phyloP scores from a whole-genome alignment of 1,139 yeast species.

The Pichia sp. region DNA sequence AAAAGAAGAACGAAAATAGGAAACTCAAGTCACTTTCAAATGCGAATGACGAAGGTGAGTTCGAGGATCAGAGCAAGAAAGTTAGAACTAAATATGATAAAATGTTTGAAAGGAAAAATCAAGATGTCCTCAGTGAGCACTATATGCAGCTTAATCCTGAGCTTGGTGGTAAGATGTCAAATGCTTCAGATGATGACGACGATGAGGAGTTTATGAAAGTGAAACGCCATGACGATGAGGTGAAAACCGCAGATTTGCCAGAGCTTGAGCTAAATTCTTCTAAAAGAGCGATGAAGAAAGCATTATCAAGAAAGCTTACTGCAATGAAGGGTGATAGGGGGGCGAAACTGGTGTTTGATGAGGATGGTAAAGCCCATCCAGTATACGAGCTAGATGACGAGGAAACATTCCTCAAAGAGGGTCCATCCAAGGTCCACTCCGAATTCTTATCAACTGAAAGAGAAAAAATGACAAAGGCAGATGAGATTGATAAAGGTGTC shows the following conservation, averaged over 20 bases:
- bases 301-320: conserved; percentile 84
- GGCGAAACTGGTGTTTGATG: conserved; percentile 81
- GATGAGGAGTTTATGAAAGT: conserved; percentile 75
- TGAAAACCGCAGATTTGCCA: conserved; percentile 64
- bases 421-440: conserved; percentile 62
- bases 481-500: conserved; percentile 70
- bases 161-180: conserved; percentile 34
- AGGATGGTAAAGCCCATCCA: conserved; percentile 89
- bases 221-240: conserved; percentile 68
- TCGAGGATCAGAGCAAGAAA: conserved; percentile 38
- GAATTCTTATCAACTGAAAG: conserved; percentile 65
- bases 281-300: conserved; percentile 82
- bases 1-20: conserved; percentile 78
- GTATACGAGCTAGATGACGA: conserved; percentile 88
- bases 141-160: conserved; percentile 64
- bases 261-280: conserved; percentile 61
- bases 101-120: conserved; percentile 94
- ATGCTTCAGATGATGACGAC: conserved; percentile 46
- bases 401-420: conserved; percentile 74
- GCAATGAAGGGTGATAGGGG: conserved; percentile 54
- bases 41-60: conserved; percentile 66
- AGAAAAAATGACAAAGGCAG: conserved; percentile 64
- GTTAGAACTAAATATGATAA: conserved; percentile 88
- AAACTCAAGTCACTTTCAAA: conserved; percentile 54
- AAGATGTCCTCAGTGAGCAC: conserved; percentile 85